Base-by-base conservation (phyloP, 345 rosid species). In the Acer yangbiense region DNA sequence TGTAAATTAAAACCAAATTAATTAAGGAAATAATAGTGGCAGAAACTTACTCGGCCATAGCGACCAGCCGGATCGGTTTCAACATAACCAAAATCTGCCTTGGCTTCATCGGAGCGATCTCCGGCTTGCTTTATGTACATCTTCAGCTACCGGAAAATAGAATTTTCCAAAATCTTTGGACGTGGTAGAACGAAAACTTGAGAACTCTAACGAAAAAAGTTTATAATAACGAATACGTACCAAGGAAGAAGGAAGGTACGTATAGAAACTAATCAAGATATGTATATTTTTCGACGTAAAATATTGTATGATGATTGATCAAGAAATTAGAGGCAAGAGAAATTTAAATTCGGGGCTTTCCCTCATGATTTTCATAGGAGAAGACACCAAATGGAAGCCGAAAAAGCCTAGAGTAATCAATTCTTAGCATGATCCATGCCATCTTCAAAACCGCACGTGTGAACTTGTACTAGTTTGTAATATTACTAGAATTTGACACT, bases 51-150 rank as follows among this genome's bases (percentile, higher is more conserved):
- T 68, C 89, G 85, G 27, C 90, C 83, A 72, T 89, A 89, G 1
- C 92, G 86, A 35, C 88, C 85, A 0, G 82, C 63, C 57, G 92
- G 88, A 78, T 89, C 90, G 44, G 84, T 85, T 78, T 83, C 85
- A 20, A 73, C 80, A 46, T 79, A 82, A 35, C 75, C 86, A 72
- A 58, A 65, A n/a, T 75, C 74, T 1, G 16, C 9, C 32, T 74
- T 71, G 64, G 82, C 62, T 74, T 72, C 86, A 71, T 74, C 54
- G 17, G 71, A 23, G 18, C 46, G 44, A 65, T 50, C 69, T 54
- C 73, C 73, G 27, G 14, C 69, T 63, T 82, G 78, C 58, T 80
- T 82, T 29, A 66, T 55, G 41, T 70, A 64, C 87, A 86, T 84
- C 21, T 55, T 64, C 46, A 48, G 69, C 41, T 10, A 14, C n/a